Evolutionary conservation across 2,329 filamentous ascomycete species (phyloP).

Genomic region (Sporothrix mexicana): DNA sequence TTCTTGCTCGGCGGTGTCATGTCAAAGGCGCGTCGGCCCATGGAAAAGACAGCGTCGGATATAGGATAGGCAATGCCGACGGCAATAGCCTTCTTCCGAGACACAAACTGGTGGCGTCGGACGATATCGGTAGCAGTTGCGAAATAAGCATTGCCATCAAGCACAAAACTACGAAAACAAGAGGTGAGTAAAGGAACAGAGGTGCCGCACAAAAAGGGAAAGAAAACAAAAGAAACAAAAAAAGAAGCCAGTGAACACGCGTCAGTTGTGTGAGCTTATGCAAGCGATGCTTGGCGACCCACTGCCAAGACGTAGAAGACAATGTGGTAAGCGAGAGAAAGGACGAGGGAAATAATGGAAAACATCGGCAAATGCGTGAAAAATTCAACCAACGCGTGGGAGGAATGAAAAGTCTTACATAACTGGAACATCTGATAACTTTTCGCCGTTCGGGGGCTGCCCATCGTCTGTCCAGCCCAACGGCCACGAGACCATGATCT

Average conservation of each 20-base stretch:
- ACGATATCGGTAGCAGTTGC: conserved; percentile 22
- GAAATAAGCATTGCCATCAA: conserved; percentile 25
- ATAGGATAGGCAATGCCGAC: conserved; percentile 9
- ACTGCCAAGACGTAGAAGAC: conserved; percentile 10
- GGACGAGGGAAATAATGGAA: background rate
- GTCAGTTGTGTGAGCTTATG: background rate
- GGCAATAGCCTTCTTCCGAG: background rate
- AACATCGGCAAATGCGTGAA: background rate
- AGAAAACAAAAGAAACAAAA: background rate
- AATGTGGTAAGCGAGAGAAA: background rate
- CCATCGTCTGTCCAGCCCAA: conserved; percentile 13
- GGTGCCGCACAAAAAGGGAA: background rate
- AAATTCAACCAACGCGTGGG: background rate
- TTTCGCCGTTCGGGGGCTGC: background rate
- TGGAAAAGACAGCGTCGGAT: conserved; percentile 19
- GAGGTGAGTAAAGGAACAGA: background rate
- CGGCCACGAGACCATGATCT: conserved; percentile 22
- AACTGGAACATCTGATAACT: conserved; percentile 6
- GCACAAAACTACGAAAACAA: background rate
- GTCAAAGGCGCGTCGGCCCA: background rate
- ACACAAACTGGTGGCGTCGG: conserved; percentile 20
- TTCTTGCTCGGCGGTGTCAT: conserved; percentile 18
- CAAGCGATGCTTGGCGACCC: conserved; percentile 17
- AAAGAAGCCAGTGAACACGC: background rate
- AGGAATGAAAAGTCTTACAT: background rate